phyloP scores from a whole-genome alignment of 2,329 filamentous ascomycete genomes.

The Fusarium sp. region DNA sequence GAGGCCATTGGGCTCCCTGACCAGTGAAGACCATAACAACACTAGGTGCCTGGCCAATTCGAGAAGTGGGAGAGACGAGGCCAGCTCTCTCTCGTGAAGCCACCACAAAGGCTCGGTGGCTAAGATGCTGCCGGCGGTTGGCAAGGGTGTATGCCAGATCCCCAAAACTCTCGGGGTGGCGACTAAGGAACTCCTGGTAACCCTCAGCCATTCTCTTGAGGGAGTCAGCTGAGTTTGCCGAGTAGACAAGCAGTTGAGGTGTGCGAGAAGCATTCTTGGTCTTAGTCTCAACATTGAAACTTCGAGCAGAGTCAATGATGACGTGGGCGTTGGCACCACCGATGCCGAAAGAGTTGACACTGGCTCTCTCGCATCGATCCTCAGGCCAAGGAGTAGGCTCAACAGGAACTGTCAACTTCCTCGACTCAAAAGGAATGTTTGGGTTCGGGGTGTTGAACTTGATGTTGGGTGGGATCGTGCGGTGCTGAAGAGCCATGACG shows the following conservation, averaged over 20 bases:
- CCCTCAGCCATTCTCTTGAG: conserved; percentile 19
- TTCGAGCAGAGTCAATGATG: conserved; percentile 36
- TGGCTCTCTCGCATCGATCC: conserved; percentile 18
- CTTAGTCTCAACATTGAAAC: conserved; percentile 2
- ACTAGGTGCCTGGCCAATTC: neutral
- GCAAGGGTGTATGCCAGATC: conserved; percentile 51
- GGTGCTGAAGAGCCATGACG: conserved; percentile 48
- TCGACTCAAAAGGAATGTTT: conserved; percentile 39
- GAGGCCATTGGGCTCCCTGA: conserved; percentile 52
- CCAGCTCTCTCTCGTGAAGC: conserved; percentile 2
- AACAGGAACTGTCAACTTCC: conserved; percentile 43
- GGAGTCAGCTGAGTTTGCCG: conserved; percentile 21
- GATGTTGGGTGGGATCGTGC: conserved; percentile 48
- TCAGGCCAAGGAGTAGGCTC: conserved; percentile 42
- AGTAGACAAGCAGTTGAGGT: conserved; percentile 28
- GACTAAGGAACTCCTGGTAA: conserved; percentile 38
- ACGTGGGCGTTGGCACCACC: conserved; percentile 54
- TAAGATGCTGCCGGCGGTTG: conserved; percentile 44
- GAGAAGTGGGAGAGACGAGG: neutral
- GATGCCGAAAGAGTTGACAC: conserved; percentile 28
- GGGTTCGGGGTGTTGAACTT: conserved; percentile 46
- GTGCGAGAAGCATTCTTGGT: neutral
- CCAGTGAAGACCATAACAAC: conserved; percentile 50
- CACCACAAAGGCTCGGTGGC: conserved; percentile 39
- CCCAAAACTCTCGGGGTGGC: conserved; percentile 13